Base-by-base conservation (phyloP, 192 early-diverging fungal species). In the Backusella luteola region DNA sequence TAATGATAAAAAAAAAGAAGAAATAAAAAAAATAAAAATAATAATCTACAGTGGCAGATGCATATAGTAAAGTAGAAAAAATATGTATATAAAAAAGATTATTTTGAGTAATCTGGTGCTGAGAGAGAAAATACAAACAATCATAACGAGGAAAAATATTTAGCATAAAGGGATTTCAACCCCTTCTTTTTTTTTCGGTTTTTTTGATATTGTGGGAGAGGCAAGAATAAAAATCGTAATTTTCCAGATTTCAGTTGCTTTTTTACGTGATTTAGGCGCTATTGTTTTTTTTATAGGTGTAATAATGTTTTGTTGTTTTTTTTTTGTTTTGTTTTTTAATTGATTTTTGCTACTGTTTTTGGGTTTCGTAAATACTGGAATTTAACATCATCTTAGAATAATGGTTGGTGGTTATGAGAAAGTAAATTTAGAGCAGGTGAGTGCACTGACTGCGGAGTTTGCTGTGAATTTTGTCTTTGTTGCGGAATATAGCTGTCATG, bases 401-500 rank as follows among this genome's bases (percentile, higher is more conserved):
- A 71, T 14, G 70, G 32, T 49, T 71, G 70, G 15, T 71, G 70
- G 26, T 63, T 23, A 6, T 71, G 70, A 49, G 70, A 71, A 49
- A 71, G 70, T 49, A 71, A 44, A 71, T 49, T 71, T 44, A 71
- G 21, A 29, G 56, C 56, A 63, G 56, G 56, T 63, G 39, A 71
- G 70, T 46, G 70, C 12, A 49, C 39, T 71, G 70, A 23, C 42
- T 32, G 41, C 38, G 41, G 70, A 46, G 56, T 63, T 63, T 71
- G 70, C 17, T 68, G 67, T 68, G 67, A 35, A 29, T 15, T 29
- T 44, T 71, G 70, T 41, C 70, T 41, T 71, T 71, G 39, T 17
- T 36, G 39, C 32, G 26, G 39, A 71, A 44, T 71, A 71, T 71
- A 69, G 34, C 68, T 69, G 35, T n/a, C 38, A 39, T 69, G 35